phyloP scores from a whole-genome alignment of 2,329 filamentous ascomycete genomes.

The Triangularia verruculosa region DNA sequence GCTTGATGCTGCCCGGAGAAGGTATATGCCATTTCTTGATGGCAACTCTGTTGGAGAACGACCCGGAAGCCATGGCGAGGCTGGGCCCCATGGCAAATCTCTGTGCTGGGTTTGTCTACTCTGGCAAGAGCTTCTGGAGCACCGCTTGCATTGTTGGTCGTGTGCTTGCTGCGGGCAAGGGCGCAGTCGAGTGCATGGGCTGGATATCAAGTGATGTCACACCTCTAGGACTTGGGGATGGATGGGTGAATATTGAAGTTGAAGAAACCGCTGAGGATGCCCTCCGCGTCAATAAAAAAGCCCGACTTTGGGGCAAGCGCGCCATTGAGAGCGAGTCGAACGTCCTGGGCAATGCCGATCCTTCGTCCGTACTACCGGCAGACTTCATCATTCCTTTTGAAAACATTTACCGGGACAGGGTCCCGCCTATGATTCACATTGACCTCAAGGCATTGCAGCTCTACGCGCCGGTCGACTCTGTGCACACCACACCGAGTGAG shows the following conservation, averaged over 20 bases:
- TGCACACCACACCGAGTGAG: constrained; percentile 44
- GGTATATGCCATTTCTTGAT: constrained; percentile 62
- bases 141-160: constrained; percentile 63
- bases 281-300: constrained; percentile 50
- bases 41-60: constrained; percentile 63
- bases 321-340: constrained; percentile 58
- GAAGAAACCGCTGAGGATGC: constrained; percentile 49
- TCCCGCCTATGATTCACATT: constrained; percentile 46
- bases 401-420: constrained; percentile 48
- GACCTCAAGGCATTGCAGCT: constrained; percentile 52
- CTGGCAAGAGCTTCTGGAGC: constrained; percentile 66
- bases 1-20: constrained; percentile 63
- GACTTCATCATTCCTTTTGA: constrained; percentile 63
- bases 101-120: constrained; percentile 62
- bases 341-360: constrained; percentile 57
- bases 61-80: constrained; percentile 55
- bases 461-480: constrained; percentile 42
- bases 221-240: constrained; percentile 50
- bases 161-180: constrained; percentile 60
- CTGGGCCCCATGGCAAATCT: constrained; percentile 61
- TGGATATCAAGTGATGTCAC: constrained; percentile 63
- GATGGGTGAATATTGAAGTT: constrained; percentile 59
- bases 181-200: constrained; percentile 64
- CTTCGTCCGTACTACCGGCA: constrained; percentile 52
- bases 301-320: constrained; percentile 60